These are phyloP conservation scores for Amanita jacksonii DNA, from an alignment of 768 basidiomycete species.

Conservation along the genomic window DNA sequence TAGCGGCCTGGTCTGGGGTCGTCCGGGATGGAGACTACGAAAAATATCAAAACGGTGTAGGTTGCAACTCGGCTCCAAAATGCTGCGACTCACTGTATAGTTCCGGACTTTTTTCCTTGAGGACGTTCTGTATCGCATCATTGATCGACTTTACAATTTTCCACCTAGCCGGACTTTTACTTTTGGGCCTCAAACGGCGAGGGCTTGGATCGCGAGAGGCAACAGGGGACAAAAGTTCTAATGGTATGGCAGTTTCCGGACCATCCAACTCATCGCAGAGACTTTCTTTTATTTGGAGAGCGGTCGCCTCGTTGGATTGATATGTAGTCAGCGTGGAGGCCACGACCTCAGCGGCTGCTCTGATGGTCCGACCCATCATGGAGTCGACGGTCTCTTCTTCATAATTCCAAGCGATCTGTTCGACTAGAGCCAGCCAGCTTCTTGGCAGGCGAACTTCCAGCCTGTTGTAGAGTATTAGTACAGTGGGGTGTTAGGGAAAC, in stretches of 20 bases:
- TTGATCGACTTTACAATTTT: slow-evolving; percentile 71
- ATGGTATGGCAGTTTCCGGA: slow-evolving; percentile 64
- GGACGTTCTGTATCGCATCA: slow-evolving; percentile 64
- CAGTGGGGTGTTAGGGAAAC: slow-evolving; percentile 1
- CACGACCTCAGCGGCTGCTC: slow-evolving; percentile 56
- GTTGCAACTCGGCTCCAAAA: too few species aligned
- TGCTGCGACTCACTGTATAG: slow-evolving; percentile 52
- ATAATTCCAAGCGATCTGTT: slow-evolving; percentile 68
- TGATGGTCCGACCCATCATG: slow-evolving; percentile 59
- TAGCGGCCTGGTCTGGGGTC: slow-evolving; percentile 73
- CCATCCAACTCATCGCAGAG: slow-evolving; percentile 47
- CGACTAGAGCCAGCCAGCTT: slow-evolving; percentile 77
- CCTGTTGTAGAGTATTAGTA: slow-evolving; percentile 14
- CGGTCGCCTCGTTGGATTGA: slow-evolving; percentile 29
- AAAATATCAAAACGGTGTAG: too few species aligned
- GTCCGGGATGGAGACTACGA: slow-evolving; percentile 54
- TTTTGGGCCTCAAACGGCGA: slow-evolving; percentile 61
- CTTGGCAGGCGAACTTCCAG: slow-evolving; percentile 77
- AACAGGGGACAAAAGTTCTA: slow-evolving; percentile 68
- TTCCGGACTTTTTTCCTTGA: slow-evolving; percentile 54
- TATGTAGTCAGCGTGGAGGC: slow-evolving; percentile 32
- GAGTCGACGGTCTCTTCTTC: slow-evolving; percentile 55
- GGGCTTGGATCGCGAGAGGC: slow-evolving; percentile 82
- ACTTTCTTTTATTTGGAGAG: slow-evolving; percentile 47
- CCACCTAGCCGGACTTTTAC: slow-evolving; percentile 79